A percentile compares a stretch with the other conserved stretches of the same genome.
These are phyloP conservation scores for Psilocybe cyanescens DNA, from an alignment of 768 basidiomycete genomes.

Conservation along the genomic window DNA sequence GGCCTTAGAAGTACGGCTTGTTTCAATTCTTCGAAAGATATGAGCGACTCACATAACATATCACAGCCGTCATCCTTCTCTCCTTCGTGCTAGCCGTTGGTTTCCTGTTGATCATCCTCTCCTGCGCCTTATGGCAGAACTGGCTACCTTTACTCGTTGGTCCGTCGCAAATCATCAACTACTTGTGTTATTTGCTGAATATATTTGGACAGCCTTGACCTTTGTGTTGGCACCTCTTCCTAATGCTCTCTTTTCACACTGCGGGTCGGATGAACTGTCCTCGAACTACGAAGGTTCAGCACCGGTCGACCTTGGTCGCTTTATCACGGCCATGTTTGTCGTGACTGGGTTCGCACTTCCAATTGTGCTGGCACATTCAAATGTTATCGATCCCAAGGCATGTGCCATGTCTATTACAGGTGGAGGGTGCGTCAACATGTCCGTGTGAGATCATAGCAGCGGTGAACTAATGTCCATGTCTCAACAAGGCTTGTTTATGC, in stretches of 20 bases:
- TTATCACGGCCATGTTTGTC: constrained; percentile 89
- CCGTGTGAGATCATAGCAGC: background rate
- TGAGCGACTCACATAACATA: background rate
- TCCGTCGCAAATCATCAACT: constrained; percentile 41
- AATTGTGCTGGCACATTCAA: constrained; percentile 89
- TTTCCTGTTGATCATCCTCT: constrained; percentile 97
- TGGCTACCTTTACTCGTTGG: constrained; percentile 98
- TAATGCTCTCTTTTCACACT: constrained; percentile 93
- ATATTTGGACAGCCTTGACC: constrained; percentile 68
- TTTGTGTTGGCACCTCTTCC: constrained; percentile 97
- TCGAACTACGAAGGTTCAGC: constrained; percentile 72
- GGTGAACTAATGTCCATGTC: background rate
- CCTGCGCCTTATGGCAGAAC: constrained; percentile 94
- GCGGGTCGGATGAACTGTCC: constrained; percentile 87
- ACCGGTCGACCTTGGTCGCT: constrained; percentile 89
- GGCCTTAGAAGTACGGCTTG: constrained; percentile 63
- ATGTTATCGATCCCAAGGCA: constrained; percentile 81
- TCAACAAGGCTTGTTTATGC: constrained; percentile 76
- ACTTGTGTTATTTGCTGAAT: background rate
- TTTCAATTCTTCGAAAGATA: background rate
- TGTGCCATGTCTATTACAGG: constrained; percentile 95
- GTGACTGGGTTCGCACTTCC: constrained; percentile 94
- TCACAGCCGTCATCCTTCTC: constrained; percentile 88
- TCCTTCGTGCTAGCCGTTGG: constrained; percentile 97
- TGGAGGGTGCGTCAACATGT: constrained; percentile 66